Evolutionary conservation across 352 stramenopile species (phyloP).

Genomic region (Globisporangium lucens): DNA sequence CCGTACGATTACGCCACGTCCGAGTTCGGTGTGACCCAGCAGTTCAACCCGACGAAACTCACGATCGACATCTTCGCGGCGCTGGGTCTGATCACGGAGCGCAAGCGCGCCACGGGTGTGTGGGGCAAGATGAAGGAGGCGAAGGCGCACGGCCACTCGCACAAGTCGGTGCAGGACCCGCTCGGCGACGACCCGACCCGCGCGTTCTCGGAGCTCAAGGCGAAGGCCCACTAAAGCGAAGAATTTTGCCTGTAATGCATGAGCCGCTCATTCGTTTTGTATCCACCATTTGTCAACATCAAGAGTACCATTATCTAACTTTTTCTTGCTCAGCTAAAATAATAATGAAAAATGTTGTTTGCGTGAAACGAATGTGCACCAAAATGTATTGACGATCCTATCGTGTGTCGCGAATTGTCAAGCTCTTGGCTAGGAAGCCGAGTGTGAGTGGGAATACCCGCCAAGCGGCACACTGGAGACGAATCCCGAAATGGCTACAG

Average conservation of each 20-base stretch:
- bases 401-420: too few relatives aligned
- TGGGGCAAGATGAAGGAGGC: constrained; percentile 91
- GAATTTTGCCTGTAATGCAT: not conserved
- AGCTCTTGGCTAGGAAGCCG: too few relatives aligned
- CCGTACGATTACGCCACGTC: constrained; percentile 99
- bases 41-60: constrained; percentile 99
- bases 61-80: constrained; percentile 93
- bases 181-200: constrained; percentile 48
- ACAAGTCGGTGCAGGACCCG: constrained; percentile 43
- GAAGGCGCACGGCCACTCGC: constrained; percentile 28
- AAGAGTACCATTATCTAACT: not conserved
- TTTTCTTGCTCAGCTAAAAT: not conserved
- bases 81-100: constrained; percentile 92
- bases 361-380: not conserved
- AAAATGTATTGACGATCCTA: too few relatives aligned
- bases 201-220: constrained; percentile 67
- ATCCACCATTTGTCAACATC: not conserved
- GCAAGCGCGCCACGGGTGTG: constrained; percentile 92
- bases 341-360: not conserved
- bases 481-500: not conserved
- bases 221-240: constrained; percentile 10
- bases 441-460: not conserved
- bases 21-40: constrained; percentile 93
- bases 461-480: not conserved
- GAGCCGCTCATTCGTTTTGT: constrained; percentile 30